A percentile compares a stretch with the other conserved stretches of the same genome.
Conservation (phyloP, 495 filamentous ascomycete species). For the Arthonia radiata region DNA sequence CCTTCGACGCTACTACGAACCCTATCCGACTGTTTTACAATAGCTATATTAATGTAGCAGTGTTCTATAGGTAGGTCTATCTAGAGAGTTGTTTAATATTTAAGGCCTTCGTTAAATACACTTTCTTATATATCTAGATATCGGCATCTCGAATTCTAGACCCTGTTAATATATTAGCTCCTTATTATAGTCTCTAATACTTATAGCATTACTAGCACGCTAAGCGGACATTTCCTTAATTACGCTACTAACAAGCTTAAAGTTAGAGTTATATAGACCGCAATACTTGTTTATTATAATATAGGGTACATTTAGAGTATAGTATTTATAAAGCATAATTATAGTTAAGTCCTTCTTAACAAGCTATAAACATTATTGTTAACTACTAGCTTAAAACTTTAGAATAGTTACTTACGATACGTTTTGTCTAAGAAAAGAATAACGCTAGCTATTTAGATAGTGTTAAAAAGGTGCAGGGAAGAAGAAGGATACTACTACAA, state of each 20-base stretch:
- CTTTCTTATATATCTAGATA: conserved; percentile 21
- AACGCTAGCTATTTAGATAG: too few relatives aligned
- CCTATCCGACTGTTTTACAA: conserved; percentile 28
- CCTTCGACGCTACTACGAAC: conserved; percentile 21
- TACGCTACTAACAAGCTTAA: conserved; percentile 17
- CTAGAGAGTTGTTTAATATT: conserved; percentile 23
- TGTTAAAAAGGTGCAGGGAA: too few relatives aligned
- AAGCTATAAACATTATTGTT: conserved; percentile 5
- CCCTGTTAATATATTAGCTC: conserved; percentile 34
- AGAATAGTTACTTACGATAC: conserved; percentile 16
- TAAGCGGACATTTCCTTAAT: conserved; percentile 19
- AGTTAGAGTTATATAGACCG: conserved; percentile 1
- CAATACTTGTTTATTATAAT: conserved; percentile 10
- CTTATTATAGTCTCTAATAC: conserved; percentile 25
- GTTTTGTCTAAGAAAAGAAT: conserved; percentile 26
- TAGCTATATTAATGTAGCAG: too few relatives aligned
- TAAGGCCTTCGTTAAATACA: conserved; percentile 13
- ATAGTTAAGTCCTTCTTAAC: conserved; percentile 7
- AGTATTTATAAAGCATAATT: too few relatives aligned
- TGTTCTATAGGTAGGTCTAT: conserved; percentile 23
- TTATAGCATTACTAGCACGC: conserved; percentile 22
- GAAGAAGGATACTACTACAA: too few relatives aligned
- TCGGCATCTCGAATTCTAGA: too few relatives aligned
- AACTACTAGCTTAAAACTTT: conserved; percentile 7
- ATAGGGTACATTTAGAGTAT: conserved; percentile 7